Percentiles rank a stretch among this genome's conserved stretches.
phyloP scores from a whole-genome alignment of 2,329 filamentous ascomycete genomes.

The Ceratocystis destructans region DNA sequence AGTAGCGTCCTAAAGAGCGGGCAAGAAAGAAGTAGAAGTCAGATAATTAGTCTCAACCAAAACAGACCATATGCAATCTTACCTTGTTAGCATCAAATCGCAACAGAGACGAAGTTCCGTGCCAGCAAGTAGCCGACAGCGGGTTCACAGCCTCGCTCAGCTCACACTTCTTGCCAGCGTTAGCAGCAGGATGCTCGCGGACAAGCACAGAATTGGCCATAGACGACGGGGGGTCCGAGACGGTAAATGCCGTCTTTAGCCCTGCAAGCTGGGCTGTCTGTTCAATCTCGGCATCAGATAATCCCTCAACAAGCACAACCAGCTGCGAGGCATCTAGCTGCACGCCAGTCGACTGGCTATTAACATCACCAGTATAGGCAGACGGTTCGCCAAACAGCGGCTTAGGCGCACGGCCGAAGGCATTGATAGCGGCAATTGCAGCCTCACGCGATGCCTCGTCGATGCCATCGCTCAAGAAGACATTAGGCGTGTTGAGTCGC shows the following conservation, averaged over 20 bases:
- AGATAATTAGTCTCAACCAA: background rate
- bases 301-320: slow-evolving; percentile 45
- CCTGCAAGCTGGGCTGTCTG: slow-evolving; percentile 25
- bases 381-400: slow-evolving; percentile 11
- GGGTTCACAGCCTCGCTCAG: slow-evolving; percentile 31
- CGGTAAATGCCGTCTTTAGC: slow-evolving; percentile 34
- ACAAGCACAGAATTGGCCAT: slow-evolving; percentile 32
- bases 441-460: slow-evolving; percentile 15
- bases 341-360: background rate
- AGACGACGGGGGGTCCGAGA: slow-evolving; percentile 33
- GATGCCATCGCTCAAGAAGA: slow-evolving; percentile 16
- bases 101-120: slow-evolving; percentile 30
- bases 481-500: slow-evolving; percentile 19
- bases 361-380: background rate
- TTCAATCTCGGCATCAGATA: slow-evolving; percentile 34
- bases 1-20: slow-evolving; percentile 27
- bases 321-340: slow-evolving; percentile 32
- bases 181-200: slow-evolving; percentile 30
- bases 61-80: slow-evolving; percentile 7
- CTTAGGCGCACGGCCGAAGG: slow-evolving; percentile 17
- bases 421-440: slow-evolving; percentile 16
- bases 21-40: background rate
- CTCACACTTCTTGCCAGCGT: slow-evolving; percentile 30
- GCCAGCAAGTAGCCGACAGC: slow-evolving; percentile 34
- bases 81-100: slow-evolving; percentile 35